A percentile compares a stretch with the other conserved stretches of the same genome.
Evolutionary conservation across 2,329 filamentous ascomycete genomes (phyloP).

Genomic region (Penicillium nordicum): DNA sequence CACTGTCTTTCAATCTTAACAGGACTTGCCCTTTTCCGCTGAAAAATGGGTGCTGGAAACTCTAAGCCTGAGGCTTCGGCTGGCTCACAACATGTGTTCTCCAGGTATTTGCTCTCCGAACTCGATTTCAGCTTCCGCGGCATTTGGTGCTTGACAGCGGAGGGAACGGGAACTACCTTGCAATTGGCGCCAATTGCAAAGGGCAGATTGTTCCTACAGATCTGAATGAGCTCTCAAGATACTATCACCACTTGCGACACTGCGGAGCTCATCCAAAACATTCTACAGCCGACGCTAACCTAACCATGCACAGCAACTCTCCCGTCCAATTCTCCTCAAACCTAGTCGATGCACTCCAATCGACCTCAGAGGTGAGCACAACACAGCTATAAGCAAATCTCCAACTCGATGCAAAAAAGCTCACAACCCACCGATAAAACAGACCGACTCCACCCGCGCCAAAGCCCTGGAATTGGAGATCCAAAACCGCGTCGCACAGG

Average conservation of each 20-base stretch:
- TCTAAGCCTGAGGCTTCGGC: constrained; percentile 57
- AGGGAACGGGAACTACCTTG: constrained; percentile 11
- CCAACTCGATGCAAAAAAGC: not conserved
- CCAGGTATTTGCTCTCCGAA: constrained; percentile 45
- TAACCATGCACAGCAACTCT: constrained; percentile 36
- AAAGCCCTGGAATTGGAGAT: constrained; percentile 82
- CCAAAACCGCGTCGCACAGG: constrained; percentile 78
- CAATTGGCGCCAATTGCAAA: constrained; percentile 6
- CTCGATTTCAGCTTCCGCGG: constrained; percentile 6
- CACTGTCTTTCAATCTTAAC: constrained; percentile 3
- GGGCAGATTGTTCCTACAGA: not conserved
- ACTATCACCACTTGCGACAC: not conserved
- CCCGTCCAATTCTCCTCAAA: constrained; percentile 73
- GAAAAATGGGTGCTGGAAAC: constrained; percentile 58
- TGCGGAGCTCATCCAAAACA: not conserved
- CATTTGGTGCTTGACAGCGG: not conserved
- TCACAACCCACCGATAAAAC: constrained; percentile 1
- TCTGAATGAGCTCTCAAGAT: not conserved
- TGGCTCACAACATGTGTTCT: constrained; percentile 58
- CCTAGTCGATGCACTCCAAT: constrained; percentile 77
- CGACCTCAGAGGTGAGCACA: constrained; percentile 72
- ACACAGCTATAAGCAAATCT: not conserved
- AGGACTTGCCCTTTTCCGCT: constrained; percentile 4
- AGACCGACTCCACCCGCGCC: constrained; percentile 87
- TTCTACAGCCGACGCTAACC: constrained; percentile 10